A percentile compares a stretch with the other conserved stretches of the same genome.
Evolutionary conservation across 441 rosid genomes (phyloP).

Genomic region (Macaranga tanarius): DNA sequence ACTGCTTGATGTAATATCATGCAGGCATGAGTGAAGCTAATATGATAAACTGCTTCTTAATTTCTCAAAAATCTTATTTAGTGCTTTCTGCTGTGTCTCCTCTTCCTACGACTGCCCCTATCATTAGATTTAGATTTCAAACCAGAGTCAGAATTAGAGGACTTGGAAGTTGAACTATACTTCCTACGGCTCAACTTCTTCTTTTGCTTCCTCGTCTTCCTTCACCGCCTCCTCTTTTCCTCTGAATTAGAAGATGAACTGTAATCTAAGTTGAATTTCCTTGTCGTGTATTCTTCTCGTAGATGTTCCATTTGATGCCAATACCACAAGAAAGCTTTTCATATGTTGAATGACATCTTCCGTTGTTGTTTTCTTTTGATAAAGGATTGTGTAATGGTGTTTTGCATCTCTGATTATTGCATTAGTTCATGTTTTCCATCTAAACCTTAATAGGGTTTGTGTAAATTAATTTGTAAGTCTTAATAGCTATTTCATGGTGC

Average conservation of each 20-base stretch:
- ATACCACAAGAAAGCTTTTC: no score
- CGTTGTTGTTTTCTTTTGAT: not conserved
- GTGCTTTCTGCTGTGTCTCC: constrained; percentile 58
- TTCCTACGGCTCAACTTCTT: constrained; percentile 61
- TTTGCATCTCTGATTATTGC: not conserved
- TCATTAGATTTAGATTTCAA: constrained; percentile 84
- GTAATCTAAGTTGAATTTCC: constrained; percentile 50
- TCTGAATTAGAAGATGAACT: constrained; percentile 78
- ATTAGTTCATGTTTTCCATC: not conserved
- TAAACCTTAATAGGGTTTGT: no score
- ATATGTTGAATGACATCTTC: no score
- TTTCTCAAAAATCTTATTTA: constrained; percentile 25
- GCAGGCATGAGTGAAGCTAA: not conserved
- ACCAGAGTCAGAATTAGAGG: no score
- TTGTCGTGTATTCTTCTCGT: no score
- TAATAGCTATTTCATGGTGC: no score
- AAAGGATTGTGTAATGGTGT: not conserved
- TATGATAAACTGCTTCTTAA: not conserved
- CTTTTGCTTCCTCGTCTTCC: constrained; percentile 67
- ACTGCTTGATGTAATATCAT: no score
- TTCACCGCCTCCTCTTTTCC: constrained; percentile 57
- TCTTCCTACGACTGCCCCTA: constrained; percentile 57
- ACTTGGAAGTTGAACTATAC: constrained; percentile 76
- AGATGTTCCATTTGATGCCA: no score
- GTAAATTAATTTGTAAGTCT: no score